phyloP scores from a whole-genome alignment of 306 rosid genomes.

The Dalbergia cultrata region DNA sequence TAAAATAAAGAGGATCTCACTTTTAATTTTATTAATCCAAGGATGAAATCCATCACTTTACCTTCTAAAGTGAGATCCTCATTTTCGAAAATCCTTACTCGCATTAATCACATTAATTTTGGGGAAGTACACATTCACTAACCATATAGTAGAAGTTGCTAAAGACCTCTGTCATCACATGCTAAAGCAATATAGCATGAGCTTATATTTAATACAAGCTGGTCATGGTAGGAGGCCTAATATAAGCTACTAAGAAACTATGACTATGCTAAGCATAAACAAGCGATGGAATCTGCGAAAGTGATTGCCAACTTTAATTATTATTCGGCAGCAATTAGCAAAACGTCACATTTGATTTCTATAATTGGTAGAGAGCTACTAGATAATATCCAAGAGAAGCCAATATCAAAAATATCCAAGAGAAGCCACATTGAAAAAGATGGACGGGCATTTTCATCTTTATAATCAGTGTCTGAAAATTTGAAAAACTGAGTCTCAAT shows the following conservation, averaged over 20 bases:
- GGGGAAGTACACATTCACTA: neutral
- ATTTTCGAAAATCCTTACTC: too few relatives aligned
- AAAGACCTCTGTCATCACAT: constrained; percentile 13
- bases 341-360: constrained; percentile 36
- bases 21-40: too few relatives aligned
- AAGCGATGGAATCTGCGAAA: neutral
- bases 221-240: constrained; percentile 1
- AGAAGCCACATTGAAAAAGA: constrained; percentile 5
- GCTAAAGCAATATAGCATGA: neutral
- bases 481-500: neutral
- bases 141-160: too few relatives aligned
- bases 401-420: neutral
- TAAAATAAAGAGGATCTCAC: too few relatives aligned
- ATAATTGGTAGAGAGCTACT: neutral
- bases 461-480: neutral
- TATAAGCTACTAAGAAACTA: neutral
- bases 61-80: too few relatives aligned
- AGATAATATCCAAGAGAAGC: neutral
- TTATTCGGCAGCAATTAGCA: constrained; percentile 9
- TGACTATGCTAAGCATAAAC: neutral
- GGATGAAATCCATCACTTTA: too few relatives aligned
- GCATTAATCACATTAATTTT: neutral
- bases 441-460: neutral
- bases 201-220: constrained; percentile 5
- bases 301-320: neutral